Conservation (phyloP, 2,329 filamentous ascomycete genomes). For the Colletotrichum camelliae region DNA sequence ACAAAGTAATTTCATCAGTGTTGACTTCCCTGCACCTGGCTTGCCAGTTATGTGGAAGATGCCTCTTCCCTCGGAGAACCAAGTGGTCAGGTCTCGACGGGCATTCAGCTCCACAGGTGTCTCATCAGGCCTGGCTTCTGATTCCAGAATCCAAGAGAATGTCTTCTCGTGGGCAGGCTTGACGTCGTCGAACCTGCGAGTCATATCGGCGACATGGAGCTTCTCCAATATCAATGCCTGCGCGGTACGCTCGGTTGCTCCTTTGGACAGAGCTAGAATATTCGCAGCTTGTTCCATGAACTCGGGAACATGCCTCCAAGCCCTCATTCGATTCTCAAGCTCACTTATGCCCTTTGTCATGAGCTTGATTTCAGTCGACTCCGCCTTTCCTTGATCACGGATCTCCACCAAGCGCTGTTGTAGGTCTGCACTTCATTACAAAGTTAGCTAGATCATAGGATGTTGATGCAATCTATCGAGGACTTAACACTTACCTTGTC, state of each 20-base stretch:
- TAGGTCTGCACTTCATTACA: not conserved
- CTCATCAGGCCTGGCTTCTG: not conserved
- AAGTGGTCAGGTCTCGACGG: not conserved
- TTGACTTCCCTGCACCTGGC: constrained; percentile 2
- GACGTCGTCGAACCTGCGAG: not conserved
- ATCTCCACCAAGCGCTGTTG: not conserved
- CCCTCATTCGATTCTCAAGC: not conserved
- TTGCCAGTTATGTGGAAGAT: not conserved
- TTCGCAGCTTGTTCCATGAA: not conserved
- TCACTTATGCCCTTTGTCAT: not conserved
- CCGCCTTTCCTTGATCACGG: not conserved
- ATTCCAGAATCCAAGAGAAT: not conserved
- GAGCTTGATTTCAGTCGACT: not conserved
- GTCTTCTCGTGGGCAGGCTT: not conserved
- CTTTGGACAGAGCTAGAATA: not conserved
- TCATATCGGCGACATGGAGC: not conserved
- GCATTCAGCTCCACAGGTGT: not conserved
- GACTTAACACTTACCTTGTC: not conserved
- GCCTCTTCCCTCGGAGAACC: not conserved
- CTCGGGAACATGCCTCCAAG: not conserved
- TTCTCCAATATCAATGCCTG: not conserved
- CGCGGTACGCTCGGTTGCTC: not conserved
- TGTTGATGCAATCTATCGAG: not conserved
- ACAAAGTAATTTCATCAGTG: constrained; percentile 1
- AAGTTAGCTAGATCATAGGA: not conserved